A percentile compares a stretch with the other conserved stretches of the same genome.
These are phyloP conservation scores for Poteriospumella lacustris DNA, from an alignment of 108 stramenopile genomes.

Conservation along the genomic window DNA sequence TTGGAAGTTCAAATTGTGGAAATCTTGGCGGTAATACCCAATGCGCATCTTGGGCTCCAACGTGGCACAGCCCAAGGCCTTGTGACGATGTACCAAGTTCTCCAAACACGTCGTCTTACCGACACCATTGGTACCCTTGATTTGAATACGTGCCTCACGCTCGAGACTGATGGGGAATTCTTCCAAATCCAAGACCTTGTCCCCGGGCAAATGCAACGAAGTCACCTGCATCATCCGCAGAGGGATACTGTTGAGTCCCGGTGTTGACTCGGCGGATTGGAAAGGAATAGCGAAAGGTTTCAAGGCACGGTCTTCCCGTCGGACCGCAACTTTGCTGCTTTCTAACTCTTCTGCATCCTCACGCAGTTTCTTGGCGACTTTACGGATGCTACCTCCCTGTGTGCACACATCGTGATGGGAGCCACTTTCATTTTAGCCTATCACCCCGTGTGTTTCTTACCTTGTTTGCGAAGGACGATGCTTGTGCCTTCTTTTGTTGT, in stretches of 20 bases:
- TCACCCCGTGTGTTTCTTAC: background rate
- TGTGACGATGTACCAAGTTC: background rate
- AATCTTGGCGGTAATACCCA: conserved; percentile 37
- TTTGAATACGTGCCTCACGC: background rate
- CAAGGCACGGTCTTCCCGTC: conserved; percentile 12
- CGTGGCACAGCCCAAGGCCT: background rate
- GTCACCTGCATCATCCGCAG: no score
- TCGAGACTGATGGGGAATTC: background rate
- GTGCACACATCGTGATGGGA: background rate
- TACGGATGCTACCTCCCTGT: conserved; percentile 22
- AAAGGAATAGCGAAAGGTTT: background rate
- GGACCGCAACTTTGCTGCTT: background rate
- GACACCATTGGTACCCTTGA: conserved; percentile 17
- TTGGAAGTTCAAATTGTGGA: conserved; percentile 24
- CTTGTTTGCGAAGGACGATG: background rate
- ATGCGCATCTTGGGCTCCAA: background rate
- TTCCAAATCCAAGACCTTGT: background rate
- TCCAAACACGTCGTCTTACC: conserved; percentile 20
- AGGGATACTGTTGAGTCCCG: no score
- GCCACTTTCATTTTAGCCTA: background rate
- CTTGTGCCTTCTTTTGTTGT: conserved; percentile 24
- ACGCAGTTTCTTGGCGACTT: conserved; percentile 24
- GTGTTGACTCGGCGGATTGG: background rate
- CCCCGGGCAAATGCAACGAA: no score
- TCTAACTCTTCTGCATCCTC: conserved; percentile 13